A percentile compares a stretch with the other conserved stretches of the same genome.
Evolutionary conservation across 805 yeast species (phyloP).

Genomic region (Wickerhamomyces chambardii): DNA sequence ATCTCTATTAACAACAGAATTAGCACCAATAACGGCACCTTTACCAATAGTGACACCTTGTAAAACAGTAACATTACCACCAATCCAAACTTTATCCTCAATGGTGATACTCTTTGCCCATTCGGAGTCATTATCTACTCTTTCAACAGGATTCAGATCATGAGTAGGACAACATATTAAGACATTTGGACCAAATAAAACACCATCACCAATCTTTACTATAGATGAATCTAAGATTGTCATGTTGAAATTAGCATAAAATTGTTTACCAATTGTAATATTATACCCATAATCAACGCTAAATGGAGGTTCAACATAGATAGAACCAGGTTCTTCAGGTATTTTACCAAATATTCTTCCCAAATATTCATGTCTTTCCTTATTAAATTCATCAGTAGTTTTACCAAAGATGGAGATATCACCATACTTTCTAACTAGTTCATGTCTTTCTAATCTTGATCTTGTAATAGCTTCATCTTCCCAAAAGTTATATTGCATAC

Average conservation of each 20-base stretch:
- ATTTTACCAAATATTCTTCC: not conserved
- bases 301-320: slow-evolving; percentile 43
- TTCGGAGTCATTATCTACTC: slow-evolving; percentile 28
- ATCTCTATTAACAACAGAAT: slow-evolving; percentile 46
- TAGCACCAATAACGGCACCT: slow-evolving; percentile 50
- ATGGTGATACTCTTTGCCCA: slow-evolving; percentile 42
- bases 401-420: not conserved
- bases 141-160: slow-evolving; percentile 34
- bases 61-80: slow-evolving; percentile 36
- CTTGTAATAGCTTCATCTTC: not conserved
- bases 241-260: slow-evolving; percentile 44
- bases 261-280: slow-evolving; percentile 40
- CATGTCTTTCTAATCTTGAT: not conserved
- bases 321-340: not conserved
- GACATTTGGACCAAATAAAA: slow-evolving; percentile 49
- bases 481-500: not conserved
- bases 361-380: not conserved
- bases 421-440: not conserved
- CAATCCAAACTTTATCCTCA: slow-evolving; percentile 58
- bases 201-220: slow-evolving; percentile 46
- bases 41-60: slow-evolving; percentile 63
- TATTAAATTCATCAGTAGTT: not conserved
- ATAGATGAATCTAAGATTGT: slow-evolving; percentile 44
- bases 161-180: slow-evolving; percentile 50
- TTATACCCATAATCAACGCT: slow-evolving; percentile 56